phyloP scores from a whole-genome alignment of 2,329 filamentous ascomycete genomes.

The Aspergillus latus region DNA sequence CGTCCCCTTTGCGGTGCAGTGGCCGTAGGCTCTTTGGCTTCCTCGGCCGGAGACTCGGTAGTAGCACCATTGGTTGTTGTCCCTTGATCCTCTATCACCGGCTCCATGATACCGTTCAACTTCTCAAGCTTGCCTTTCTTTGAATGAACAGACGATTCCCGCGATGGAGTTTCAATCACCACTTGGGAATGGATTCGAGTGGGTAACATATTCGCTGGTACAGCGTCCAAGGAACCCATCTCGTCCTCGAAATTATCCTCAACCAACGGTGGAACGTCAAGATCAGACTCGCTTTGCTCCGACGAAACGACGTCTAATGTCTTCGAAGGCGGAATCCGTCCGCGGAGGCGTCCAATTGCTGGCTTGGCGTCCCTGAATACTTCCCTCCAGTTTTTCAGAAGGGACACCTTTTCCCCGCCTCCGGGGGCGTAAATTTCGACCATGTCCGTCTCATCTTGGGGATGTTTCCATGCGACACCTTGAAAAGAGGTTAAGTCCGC shows the following conservation, averaged over 20 bases:
- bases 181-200: background rate
- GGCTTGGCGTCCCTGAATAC: constrained; percentile 41
- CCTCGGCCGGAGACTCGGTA: background rate
- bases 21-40: background rate
- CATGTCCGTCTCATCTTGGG: constrained; percentile 26
- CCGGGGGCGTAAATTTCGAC: constrained; percentile 40
- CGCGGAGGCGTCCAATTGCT: constrained; percentile 26
- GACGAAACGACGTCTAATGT: background rate
- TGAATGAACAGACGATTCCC: background rate
- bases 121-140: background rate
- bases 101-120: background rate
- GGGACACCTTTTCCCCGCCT: constrained; percentile 42
- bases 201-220: background rate
- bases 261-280: constrained; percentile 1
- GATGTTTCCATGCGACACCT: constrained; percentile 42
- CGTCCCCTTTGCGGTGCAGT: constrained; percentile 14
- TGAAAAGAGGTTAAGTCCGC: constrained; percentile 36
- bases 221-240: background rate
- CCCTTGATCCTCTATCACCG: background rate
- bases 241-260: constrained; percentile 5
- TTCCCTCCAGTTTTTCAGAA: constrained; percentile 49
- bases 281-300: constrained; percentile 1
- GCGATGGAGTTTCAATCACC: background rate
- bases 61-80: background rate
- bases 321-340: constrained; percentile 13